Evolutionary conservation across 768 basidiomycete species (phyloP), one percentile per base, ranked within the genome.

Genomic region (Leccinellum luteum): DNA sequence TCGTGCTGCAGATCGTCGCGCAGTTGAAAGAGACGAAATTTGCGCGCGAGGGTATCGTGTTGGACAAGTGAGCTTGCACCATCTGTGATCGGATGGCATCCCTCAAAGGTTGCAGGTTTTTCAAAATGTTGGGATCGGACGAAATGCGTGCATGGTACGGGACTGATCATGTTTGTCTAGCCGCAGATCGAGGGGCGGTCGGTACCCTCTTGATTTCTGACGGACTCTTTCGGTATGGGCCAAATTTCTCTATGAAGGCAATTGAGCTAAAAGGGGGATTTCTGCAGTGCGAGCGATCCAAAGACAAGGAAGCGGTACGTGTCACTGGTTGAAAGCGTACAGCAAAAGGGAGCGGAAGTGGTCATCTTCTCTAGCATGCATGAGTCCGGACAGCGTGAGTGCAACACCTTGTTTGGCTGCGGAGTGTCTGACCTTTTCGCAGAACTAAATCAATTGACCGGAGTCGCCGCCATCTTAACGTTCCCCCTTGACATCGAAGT

Each of bases 351-450:
- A 25, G 96, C 87, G 25, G 95, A 98, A 68, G 94, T 94, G 6
- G 79, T 98, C 19, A 94, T 98, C 62, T 99, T 98, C 73, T 98
- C 96, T 4, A 98, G 94, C 66, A 98, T 99, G 97, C 97, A 99
- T 69, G 97, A 99, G 75, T 93, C 92, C 21, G 97, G 97, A 14
- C 94, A 98, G 80, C 95, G 94, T 96, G 68, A 67, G 91, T 77
- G 38, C 44, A 27, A 43, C 55, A 10, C 25, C 17, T 52, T 6
- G 12, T 34, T 32, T 7, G n/a, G 9, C 19, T n/a, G 21, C 1
- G 10, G 34, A 38, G 56, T 6, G 48, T 56, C 54, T 63, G 43
- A 52, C 35, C 13, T 25, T 52, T 31, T 13, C 56, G 17, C 72
- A 97, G 97, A 99, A 69, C 79, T 99, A n/a, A 97, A 98, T 70